Evolutionary conservation across 306 rosid genomes (phyloP), one percentile per base, ranked within the genome.

Genomic region (Vigna mungo): DNA sequence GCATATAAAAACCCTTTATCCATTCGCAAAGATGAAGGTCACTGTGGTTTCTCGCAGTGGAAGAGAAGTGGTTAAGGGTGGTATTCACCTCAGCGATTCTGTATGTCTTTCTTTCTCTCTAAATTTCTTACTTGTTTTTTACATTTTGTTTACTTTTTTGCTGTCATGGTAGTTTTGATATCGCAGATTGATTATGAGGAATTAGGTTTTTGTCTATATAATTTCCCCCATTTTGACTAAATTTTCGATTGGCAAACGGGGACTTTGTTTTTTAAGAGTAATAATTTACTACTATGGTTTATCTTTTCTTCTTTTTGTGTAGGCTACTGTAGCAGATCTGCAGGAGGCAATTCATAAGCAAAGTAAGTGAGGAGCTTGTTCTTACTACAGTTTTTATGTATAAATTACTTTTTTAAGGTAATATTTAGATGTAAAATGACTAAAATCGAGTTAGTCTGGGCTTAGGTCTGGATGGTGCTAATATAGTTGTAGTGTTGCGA

Each of bases 321-420:
- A 95, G 99, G 99, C 94, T 81, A 90, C 92, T 30, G 97, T 95
- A 53, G 89, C 97, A 72, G 99, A 95, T 90, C 93, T 95, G 72
- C 99, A 95, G 84, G 92, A 81, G 78, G 99, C 87, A 36, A 92
- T 95, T 85, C 81, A 91, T 78, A 86, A 62, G 80, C 87, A 88
- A 90, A 87, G 99, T 95, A 86, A 91, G 99, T 86, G 54, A 55
- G 10, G 54, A 55, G 10, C 23, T 1, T 69, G 34, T 30, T 27
- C 21, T 61, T 78, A 48, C 48, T 32, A 15, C 47, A 23, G 59
- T 37, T 20, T 62, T 23, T 36, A 37, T 20, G 18, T 39, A 56
- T 56, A 53, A 39, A 58, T 79, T 64, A 63, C 11, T 8, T 21
- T 46, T 37, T 32, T 72, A 34, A 41, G 41, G 48, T 49, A 15